Conservation (phyloP, 192 early-diverging fungal genomes). For the Funneliformis geosporum region DNA sequence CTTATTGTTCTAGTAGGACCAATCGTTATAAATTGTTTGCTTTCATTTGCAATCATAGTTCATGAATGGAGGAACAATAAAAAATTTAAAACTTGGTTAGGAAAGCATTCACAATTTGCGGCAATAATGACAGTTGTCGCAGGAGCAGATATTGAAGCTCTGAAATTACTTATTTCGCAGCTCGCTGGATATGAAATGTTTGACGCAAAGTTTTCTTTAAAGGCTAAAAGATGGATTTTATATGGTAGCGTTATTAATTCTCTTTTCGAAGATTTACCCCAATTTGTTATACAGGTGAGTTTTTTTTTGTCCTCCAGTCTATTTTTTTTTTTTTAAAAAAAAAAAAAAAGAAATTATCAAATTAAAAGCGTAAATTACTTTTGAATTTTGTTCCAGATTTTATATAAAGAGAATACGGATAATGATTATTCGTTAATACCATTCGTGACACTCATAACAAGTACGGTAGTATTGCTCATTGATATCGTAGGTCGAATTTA, state of each 20-base stretch:
- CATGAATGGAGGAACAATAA: not conserved
- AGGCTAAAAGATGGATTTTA: not conserved
- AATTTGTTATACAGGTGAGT: slow-evolving; percentile 19
- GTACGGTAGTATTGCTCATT: not conserved
- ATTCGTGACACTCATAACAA: not conserved
- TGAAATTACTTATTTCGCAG: not conserved
- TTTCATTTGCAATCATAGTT: not conserved
- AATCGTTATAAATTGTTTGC: not conserved
- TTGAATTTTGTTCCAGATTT: not conserved
- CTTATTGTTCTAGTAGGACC: not conserved
- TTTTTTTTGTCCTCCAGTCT: not conserved
- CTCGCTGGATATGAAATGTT: not conserved
- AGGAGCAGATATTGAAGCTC: not conserved
- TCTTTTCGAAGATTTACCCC: not conserved
- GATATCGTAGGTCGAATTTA: not conserved
- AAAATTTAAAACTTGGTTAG: not conserved
- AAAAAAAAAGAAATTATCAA: not conserved
- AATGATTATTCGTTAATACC: not conserved
- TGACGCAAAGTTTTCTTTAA: not conserved
- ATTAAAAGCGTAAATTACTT: not conserved
- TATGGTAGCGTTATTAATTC: not conserved
- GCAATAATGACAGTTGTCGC: not conserved
- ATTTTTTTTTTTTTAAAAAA: not conserved
- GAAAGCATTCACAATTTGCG: not conserved
- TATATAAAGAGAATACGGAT: not conserved